These are phyloP conservation scores for Euryodendron excelsum DNA, from an alignment of 148 eudicot species.

Conservation along the genomic window DNA sequence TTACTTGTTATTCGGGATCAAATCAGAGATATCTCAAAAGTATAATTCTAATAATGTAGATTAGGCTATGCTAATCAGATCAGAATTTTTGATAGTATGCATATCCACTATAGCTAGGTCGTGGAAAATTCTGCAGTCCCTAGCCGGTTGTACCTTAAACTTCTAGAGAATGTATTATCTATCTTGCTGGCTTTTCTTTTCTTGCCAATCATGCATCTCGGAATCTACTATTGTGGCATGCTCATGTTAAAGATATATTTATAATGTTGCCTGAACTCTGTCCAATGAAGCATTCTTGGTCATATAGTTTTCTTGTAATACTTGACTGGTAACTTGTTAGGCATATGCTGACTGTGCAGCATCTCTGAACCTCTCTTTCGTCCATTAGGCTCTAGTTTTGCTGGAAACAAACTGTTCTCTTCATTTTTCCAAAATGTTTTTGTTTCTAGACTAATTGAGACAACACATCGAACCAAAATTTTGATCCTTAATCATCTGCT, in stretches of 20 bases:
- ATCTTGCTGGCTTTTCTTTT: background rate
- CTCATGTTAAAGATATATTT: background rate
- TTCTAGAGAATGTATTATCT: background rate
- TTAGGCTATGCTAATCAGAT: no score
- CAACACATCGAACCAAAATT: no score
- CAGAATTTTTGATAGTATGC: no score
- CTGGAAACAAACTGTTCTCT: background rate
- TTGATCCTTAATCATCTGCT: no score
- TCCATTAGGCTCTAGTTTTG: background rate
- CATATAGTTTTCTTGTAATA: background rate
- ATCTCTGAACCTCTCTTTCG: background rate
- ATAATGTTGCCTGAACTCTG: background rate
- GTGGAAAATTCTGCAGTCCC: no score
- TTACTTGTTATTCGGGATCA: no score
- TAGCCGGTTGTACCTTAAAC: background rate
- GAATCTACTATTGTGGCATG: background rate
- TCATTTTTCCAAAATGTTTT: no score
- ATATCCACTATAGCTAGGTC: no score
- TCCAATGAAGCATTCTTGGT: background rate
- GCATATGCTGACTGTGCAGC: background rate
- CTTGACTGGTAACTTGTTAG: background rate
- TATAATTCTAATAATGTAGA: no score
- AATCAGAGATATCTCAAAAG: no score
- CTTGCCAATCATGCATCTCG: background rate
- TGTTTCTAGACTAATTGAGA: no score